Evolutionary conservation across 371 early-diverging fungal genomes (phyloP), one percentile per base, ranked within the genome.

Genomic region (Enteropsectra breve): DNA sequence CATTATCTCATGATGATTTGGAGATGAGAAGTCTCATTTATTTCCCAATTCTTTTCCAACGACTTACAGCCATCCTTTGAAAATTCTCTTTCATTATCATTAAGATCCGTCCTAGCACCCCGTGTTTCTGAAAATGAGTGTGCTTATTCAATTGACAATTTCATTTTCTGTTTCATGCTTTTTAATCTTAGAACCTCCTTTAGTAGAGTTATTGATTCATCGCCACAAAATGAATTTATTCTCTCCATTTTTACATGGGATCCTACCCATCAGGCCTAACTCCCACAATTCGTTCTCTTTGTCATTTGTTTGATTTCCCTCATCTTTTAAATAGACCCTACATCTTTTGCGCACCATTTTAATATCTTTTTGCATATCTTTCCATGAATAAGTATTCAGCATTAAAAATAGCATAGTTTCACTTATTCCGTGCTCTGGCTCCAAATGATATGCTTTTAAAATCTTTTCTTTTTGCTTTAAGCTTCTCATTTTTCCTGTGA

Each of bases 191-290:
- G 61, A n/a, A n/a, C n/a, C 2, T 34, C 50, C 47, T 62, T 38
- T 49, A 13, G 69, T 61, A 8, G 11, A 62, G 30, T 49, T 56
- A 56, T 68, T 54, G 1, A 26, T 33, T 1, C 23, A 28, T 0
- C 52, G 2, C 4, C 48, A 2, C 2, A 60, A 1, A 0, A n/a
- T n/a, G n/a, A 1, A 1, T 1, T 58, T 52, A 15, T 50, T 23
- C 23, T 62, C 21, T 43, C 21, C 21, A 15, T 43, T 43, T 43
- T 43, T 21, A 15, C 15, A 15, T 15, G 15, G 15, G 21, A 43
- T 43, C 21, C 43, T 15, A 15, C 43, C 43, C 15, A 43, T 43
- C 15, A 43, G 43, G 43, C 21, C 43, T 21, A 43, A 15, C 43
- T 43, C 43, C 43, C 43, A 43, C 15, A 43, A 21, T 21, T 43